Percentiles rank a stretch among this genome's conserved stretches.
Conservation (phyloP, 176 grass and related monocot genomes). For the Oryza glumipatula region DNA sequence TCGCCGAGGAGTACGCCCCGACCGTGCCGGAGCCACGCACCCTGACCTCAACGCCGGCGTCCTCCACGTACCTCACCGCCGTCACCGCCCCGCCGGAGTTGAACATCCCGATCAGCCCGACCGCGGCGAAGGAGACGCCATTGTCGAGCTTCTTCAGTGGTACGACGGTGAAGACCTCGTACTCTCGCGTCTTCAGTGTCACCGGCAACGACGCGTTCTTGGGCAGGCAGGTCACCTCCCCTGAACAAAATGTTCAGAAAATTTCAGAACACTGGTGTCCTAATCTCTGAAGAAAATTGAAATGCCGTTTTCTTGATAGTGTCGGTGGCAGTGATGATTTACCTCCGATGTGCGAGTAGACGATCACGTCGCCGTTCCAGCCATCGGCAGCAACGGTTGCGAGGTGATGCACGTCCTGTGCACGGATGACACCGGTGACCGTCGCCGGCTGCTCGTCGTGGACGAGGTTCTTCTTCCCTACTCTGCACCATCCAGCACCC, state of each 20-base stretch:
- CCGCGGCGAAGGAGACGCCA: conserved; percentile 61
- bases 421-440: conserved; percentile 56
- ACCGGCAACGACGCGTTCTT: conserved; percentile 62
- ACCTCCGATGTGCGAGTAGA: conserved; percentile 72
- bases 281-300: neutral
- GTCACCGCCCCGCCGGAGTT: conserved; percentile 76
- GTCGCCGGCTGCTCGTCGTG: conserved; percentile 75
- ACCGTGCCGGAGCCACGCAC: conserved; percentile 49
- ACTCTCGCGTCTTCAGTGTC: conserved; percentile 69
- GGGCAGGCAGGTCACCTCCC: conserved; percentile 53
- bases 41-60: conserved; percentile 32
- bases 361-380: conserved; percentile 68
- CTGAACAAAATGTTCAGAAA: conserved; percentile 12
- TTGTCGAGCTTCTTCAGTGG: conserved; percentile 51
- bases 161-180: conserved; percentile 70
- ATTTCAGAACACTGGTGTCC: neutral
- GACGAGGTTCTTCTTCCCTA: conserved; percentile 70
- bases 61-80: conserved; percentile 19
- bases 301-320: neutral
- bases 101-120: conserved; percentile 70
- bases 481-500: conserved; percentile 74
- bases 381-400: conserved; percentile 37
- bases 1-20: conserved; percentile 63
- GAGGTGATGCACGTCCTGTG: conserved; percentile 58
- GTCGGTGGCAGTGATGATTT: neutral